phyloP scores from a whole-genome alignment of 2,329 filamentous ascomycete genomes.

The Escovopsis sp. region DNA sequence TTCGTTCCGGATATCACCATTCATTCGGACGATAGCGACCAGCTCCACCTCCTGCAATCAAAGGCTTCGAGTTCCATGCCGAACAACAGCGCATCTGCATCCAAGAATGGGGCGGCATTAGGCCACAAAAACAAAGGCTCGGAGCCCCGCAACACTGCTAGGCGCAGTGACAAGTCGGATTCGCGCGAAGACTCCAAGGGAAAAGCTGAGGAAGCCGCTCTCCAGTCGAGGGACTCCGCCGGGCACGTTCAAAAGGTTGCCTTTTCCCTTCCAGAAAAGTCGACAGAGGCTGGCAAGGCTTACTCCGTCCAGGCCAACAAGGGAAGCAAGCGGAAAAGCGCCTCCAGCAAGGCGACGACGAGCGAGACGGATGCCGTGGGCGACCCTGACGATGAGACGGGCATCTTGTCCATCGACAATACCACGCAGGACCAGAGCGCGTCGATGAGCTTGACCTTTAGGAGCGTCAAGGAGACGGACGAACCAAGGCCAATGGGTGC shows the following conservation, averaged over 20 bases:
- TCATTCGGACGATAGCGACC: conserved; percentile 22
- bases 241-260: conserved; percentile 22
- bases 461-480: conserved; percentile 7
- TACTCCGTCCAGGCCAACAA: conserved; percentile 22
- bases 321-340: conserved; percentile 25
- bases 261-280: conserved; percentile 25
- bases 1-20: conserved; percentile 44
- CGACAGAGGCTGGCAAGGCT: conserved; percentile 13
- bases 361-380: conserved; percentile 13
- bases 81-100: conserved; percentile 19
- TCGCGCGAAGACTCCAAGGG: conserved; percentile 14
- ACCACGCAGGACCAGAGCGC: conserved; percentile 19
- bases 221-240: conserved; percentile 10
- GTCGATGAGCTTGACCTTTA: conserved; percentile 14
- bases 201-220: conserved; percentile 5
- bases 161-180: conserved; percentile 15
- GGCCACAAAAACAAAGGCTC: conserved; percentile 15
- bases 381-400: conserved; percentile 21
- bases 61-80: conserved; percentile 14
- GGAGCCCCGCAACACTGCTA: conserved; percentile 14
- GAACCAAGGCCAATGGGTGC: conserved; percentile 4
- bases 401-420: conserved; percentile 18
- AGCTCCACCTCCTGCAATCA: conserved; percentile 17
- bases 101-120: conserved; percentile 13
- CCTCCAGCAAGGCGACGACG: conserved; percentile 9